These are phyloP conservation scores for Dalbergia cochinchinensis DNA, from an alignment of 306 rosid species.

Conservation along the genomic window DNA sequence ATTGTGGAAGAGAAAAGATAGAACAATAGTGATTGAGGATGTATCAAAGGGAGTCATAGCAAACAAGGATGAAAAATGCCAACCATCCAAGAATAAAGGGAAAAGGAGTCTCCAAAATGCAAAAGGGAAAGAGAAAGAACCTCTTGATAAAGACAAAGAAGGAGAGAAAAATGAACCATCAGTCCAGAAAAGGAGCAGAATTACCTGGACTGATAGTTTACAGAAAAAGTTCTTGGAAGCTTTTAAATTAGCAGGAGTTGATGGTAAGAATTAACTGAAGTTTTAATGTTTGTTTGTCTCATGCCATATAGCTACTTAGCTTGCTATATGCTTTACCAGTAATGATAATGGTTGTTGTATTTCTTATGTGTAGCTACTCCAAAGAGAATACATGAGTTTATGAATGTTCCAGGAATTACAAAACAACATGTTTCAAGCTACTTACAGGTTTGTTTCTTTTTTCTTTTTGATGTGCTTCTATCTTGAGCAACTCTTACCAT, in stretches of 20 bases:
- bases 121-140: conserved; percentile 32
- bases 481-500: background rate
- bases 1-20: conserved; percentile 9
- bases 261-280: conserved; percentile 48
- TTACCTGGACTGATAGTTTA: conserved; percentile 48
- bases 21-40: background rate
- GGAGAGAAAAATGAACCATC: background rate
- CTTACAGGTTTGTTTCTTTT: conserved; percentile 54
- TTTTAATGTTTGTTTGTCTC: conserved; percentile 19
- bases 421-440: conserved; percentile 48
- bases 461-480: background rate
- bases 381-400: conserved; percentile 47
- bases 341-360: conserved; percentile 18
- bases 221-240: conserved; percentile 52
- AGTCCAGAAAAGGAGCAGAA: conserved; percentile 42
- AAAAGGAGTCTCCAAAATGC: background rate
- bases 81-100: background rate
- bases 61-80: background rate
- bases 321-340: background rate
- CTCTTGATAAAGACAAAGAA: background rate
- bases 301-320: background rate
- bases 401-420: conserved; percentile 56
- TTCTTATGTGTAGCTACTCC: conserved; percentile 55
- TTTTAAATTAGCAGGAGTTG: conserved; percentile 36
- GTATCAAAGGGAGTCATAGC: background rate